Evolutionary conservation across 192 early-diverging fungal species (phyloP).

Genomic region (Coemansia sp.): DNA sequence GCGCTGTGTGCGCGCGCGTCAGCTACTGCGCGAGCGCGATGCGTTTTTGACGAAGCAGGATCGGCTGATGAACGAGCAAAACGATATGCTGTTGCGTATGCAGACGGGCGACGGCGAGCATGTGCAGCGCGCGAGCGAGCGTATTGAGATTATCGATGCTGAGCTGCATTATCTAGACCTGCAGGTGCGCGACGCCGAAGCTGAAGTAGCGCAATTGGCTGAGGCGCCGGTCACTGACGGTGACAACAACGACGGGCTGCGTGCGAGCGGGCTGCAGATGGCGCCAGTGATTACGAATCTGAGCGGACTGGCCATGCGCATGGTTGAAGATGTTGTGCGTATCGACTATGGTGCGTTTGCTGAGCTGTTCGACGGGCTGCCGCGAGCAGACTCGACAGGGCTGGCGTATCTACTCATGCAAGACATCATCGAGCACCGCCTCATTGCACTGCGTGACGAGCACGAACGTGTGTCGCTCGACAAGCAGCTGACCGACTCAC

Average conservation of each 20-base stretch:
- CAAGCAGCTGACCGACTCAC: constrained; percentile 44
- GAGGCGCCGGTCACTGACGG: not conserved
- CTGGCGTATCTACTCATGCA: constrained; percentile 45
- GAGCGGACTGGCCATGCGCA: constrained; percentile 55
- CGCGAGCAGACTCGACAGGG: constrained; percentile 30
- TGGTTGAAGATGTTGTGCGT: constrained; percentile 54
- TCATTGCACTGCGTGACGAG: constrained; percentile 36
- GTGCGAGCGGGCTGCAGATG: constrained; percentile 19
- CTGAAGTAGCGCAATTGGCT: constrained; percentile 45
- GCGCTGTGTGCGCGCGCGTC: constrained; percentile 47
- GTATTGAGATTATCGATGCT: constrained; percentile 50
- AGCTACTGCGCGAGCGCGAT: constrained; percentile 49
- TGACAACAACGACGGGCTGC: not conserved
- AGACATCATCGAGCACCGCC: constrained; percentile 45
- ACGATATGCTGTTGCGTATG: constrained; percentile 31
- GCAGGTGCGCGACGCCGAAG: constrained; percentile 51
- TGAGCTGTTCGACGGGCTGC: constrained; percentile 27
- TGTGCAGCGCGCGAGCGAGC: constrained; percentile 1
- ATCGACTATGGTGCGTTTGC: constrained; percentile 49
- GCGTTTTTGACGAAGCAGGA: constrained; percentile 37
- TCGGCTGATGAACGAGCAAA: constrained; percentile 51
- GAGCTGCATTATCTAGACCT: constrained; percentile 52
- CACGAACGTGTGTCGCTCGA: constrained; percentile 26
- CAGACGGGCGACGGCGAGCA: constrained; percentile 33
- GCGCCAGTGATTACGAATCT: constrained; percentile 39